Percentiles rank a stretch among this genome's conserved stretches.
phyloP scores from a whole-genome alignment of 306 rosid genomes.

The Cucurbita argyrosperma region DNA sequence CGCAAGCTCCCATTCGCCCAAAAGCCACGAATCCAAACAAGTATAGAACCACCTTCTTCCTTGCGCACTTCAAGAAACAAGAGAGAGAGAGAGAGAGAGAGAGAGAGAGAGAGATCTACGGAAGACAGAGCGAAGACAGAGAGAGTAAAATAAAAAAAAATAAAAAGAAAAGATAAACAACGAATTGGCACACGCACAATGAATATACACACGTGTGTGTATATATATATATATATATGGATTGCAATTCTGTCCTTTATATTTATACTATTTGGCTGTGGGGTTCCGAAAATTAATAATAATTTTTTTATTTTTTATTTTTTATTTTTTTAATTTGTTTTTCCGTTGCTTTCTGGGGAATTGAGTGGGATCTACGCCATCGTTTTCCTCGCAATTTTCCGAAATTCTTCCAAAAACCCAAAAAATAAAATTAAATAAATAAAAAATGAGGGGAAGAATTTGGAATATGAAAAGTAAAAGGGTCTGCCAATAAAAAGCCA shows the following conservation, averaged over 20 bases:
- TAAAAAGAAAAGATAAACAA: neutral
- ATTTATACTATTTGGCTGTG: neutral
- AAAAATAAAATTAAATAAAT: neutral
- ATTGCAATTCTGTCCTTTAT: slow-evolving; percentile 7
- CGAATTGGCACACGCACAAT: slow-evolving; percentile 21
- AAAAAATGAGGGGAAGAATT: neutral
- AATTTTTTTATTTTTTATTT: neutral
- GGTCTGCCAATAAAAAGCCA: neutral
- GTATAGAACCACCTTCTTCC: neutral
- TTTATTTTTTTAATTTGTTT: neutral
- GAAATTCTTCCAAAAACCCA: neutral
- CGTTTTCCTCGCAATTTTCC: slow-evolving; percentile 25
- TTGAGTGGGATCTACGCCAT: slow-evolving; percentile 33
- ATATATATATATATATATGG: neutral
- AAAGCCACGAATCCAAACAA: neutral
- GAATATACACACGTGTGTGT: neutral
- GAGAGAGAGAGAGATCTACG: slow-evolving; percentile 36
- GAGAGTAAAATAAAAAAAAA: neutral
- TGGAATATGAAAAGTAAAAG: neutral
- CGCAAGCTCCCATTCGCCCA: slow-evolving; percentile 6
- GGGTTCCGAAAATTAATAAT: neutral
- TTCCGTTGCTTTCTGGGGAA: slow-evolving; percentile 11
- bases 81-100: slow-evolving; percentile 34
- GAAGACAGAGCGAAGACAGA: slow-evolving; percentile 8
- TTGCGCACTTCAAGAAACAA: neutral